Evolutionary conservation across 768 basidiomycete species (phyloP).

Genomic region (Kwoniella sp.): DNA sequence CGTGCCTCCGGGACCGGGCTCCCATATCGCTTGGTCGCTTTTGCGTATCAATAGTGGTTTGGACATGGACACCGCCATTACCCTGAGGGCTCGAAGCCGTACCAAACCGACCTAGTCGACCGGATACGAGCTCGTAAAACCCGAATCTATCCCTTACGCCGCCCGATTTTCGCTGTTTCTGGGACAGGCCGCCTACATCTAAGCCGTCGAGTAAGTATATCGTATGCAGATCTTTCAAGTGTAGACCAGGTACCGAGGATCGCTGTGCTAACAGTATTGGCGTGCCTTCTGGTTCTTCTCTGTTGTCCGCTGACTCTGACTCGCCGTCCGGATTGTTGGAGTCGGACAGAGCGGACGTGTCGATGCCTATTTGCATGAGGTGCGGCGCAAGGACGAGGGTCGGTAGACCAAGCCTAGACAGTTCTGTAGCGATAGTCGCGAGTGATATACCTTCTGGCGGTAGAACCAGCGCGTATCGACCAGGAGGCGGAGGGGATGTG

Average conservation of each 20-base stretch:
- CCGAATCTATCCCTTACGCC: constrained; percentile 12
- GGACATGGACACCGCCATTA: too few species aligned
- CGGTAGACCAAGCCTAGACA: constrained; percentile 13
- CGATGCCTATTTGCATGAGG: not conserved
- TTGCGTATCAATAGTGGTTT: too few species aligned
- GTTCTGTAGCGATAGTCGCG: constrained; percentile 6
- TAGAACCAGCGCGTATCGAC: constrained; percentile 13
- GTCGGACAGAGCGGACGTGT: not conserved
- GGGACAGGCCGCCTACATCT: constrained; percentile 14
- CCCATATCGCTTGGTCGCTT: too few species aligned
- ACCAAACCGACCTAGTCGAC: constrained; percentile 28
- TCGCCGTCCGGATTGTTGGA: not conserved
- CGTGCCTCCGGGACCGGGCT: not conserved
- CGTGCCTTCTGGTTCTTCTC: not conserved
- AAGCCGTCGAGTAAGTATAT: constrained; percentile 28
- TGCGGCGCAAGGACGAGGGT: constrained; percentile 14
- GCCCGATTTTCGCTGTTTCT: constrained; percentile 11
- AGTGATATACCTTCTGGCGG: constrained; percentile 26
- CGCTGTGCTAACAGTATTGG: constrained; percentile 18
- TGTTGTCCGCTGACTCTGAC: not conserved
- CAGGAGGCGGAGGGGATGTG: constrained; percentile 16
- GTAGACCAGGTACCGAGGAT: constrained; percentile 22
- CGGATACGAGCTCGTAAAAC: constrained; percentile 21
- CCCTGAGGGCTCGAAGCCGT: not conserved
- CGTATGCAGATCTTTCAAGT: constrained; percentile 21